Conservation (phyloP, 805 yeast genomes). For the Torulaspora delbrueckii region DNA sequence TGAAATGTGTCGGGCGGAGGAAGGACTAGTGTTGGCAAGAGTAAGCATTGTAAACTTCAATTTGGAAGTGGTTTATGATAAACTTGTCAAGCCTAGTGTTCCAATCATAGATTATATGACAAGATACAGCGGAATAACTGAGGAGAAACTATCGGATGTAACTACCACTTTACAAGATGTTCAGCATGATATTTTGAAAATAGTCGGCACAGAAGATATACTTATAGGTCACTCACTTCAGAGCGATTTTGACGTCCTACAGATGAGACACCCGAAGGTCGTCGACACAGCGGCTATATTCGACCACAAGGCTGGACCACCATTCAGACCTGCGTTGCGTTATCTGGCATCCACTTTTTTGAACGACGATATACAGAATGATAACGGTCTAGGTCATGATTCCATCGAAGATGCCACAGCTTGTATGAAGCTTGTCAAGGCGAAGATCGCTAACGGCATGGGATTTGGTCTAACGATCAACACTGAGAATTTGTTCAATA, state of each 20-base stretch:
- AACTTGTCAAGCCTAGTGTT: constrained; percentile 70
- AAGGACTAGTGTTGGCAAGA: constrained; percentile 67
- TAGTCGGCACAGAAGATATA: constrained; percentile 56
- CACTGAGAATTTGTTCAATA: constrained; percentile 41
- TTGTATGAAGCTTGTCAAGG: constrained; percentile 68
- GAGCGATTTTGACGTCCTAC: constrained; percentile 68
- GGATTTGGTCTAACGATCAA: constrained; percentile 53
- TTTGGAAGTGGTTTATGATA: constrained; percentile 59
- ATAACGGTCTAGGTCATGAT: constrained; percentile 66
- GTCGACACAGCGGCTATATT: constrained; percentile 76
- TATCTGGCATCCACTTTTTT: constrained; percentile 60
- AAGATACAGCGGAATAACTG: constrained; percentile 80
- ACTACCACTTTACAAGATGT: constrained; percentile 63
- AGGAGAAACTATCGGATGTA: constrained; percentile 55
- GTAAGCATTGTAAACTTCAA: constrained; percentile 67
- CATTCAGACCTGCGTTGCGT: constrained; percentile 70
- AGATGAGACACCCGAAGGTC: constrained; percentile 63
- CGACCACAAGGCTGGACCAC: constrained; percentile 82
- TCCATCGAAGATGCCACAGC: constrained; percentile 81
- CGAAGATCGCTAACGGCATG: constrained; percentile 63
- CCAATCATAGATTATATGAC: constrained; percentile 79
- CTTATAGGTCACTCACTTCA: constrained; percentile 89
- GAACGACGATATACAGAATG: constrained; percentile 57
- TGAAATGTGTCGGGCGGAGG: constrained; percentile 75
- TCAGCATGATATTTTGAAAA: constrained; percentile 48